These are phyloP conservation scores for Chlorella sp. DNA, from an alignment of 139 green algal genomes.

Conservation along the genomic window DNA sequence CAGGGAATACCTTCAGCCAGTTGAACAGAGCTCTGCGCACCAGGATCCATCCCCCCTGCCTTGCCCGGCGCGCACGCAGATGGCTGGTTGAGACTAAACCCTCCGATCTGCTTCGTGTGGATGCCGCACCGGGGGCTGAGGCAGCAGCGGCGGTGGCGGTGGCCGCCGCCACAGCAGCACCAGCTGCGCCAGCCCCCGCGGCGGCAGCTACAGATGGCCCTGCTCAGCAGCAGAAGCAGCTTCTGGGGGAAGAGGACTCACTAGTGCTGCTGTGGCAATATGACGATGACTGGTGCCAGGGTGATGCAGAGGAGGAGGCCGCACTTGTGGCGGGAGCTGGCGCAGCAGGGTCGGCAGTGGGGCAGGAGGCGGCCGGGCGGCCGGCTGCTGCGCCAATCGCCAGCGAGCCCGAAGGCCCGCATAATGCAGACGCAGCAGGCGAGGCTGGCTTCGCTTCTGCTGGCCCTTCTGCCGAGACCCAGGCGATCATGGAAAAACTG, in stretches of 20 bases:
- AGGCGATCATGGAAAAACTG: conserved; percentile 55
- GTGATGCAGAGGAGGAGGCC: background rate
- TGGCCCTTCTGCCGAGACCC: conserved; percentile 23
- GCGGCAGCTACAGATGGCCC: background rate
- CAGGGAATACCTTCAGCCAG: too few species aligned
- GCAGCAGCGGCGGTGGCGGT: background rate
- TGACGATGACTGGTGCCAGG: conserved; percentile 8
- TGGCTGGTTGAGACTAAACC: conserved; percentile 57
- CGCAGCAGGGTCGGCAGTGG: background rate
- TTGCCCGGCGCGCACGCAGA: too few species aligned
- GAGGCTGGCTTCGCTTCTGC: background rate
- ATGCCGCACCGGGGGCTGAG: background rate
- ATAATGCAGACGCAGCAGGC: background rate
- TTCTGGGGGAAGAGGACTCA: background rate
- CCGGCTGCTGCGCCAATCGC: too few species aligned
- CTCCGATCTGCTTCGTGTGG: conserved; percentile 17
- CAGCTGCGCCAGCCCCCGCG: too few species aligned
- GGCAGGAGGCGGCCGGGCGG: background rate
- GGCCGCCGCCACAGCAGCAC: background rate
- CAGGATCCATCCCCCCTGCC: too few species aligned
- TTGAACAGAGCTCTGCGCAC: too few species aligned
- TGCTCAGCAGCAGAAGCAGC: background rate
- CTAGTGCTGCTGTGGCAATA: conserved; percentile 27
- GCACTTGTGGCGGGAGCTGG: background rate
- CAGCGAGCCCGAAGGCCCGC: too few species aligned